Evolutionary conservation across 2,329 filamentous ascomycete species (phyloP), one percentile per base, ranked within the genome.

Genomic region (Emmonsiellopsis sp.): DNA sequence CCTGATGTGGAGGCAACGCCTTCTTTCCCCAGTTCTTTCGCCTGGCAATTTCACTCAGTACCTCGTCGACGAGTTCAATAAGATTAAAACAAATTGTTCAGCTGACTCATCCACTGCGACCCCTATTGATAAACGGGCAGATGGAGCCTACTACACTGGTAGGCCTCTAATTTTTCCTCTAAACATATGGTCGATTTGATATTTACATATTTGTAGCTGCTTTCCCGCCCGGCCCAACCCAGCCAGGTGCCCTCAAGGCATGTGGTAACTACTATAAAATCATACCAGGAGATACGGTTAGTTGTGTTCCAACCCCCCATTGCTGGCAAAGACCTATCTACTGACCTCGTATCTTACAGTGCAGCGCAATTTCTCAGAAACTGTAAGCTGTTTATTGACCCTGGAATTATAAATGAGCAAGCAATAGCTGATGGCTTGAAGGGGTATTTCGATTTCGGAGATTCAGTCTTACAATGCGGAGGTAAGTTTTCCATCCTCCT

Each of bases 191-290:
- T 42, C 9, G 21, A 34, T 9, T 50, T n/a, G 13, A 27, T 42
- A 34, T 40, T 42, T 33, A 42, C 45, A 45, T 17, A 13, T 10
- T 27, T 27, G 4, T 39, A 59, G 57, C 47, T 9, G 53, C 52
- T 27, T 27, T 27, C 47, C 52, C 57, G 8, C 34, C 52, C 2
- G 11, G 31, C 9, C 56, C 56, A n/a, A 55, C 54, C n/a, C 57
- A 59, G 27, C 51, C 56, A 21, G 57, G 57, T 7, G 43, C 57
- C 11, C 52, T 57, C 27, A 34, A 49, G 14, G 17, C 52, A 11
- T 59, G 57, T 42, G 54, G 52, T 34, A 42, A 55, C 11, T 59
- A 59, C 39, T 55, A 57, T 42, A 51, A 49, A 13, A 56, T 59
- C 10, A 48, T 42, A 39, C 4, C 36, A 11, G 57, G 57, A 21